A percentile compares a stretch with the other conserved stretches of the same genome.
Evolutionary conservation across 192 early-diverging fungal species (phyloP).

Genomic region (Phlyctochytrium planicorne): DNA sequence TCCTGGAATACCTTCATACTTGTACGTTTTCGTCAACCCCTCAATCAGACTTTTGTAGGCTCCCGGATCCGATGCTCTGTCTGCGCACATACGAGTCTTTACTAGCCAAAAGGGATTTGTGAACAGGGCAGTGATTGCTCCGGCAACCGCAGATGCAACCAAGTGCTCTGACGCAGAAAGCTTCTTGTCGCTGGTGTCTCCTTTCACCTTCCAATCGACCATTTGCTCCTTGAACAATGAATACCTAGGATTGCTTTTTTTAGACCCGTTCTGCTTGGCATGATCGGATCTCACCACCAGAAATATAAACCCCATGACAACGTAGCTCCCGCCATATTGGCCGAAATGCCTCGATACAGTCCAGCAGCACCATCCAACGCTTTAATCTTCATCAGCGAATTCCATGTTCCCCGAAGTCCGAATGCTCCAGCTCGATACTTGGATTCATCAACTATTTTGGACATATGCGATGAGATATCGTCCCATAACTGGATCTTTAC

Average conservation of each 20-base stretch:
- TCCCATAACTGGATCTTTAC: not conserved
- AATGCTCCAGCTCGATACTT: conserved; percentile 12
- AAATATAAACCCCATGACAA: conserved; percentile 98
- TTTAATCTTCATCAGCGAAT: conserved; percentile 15
- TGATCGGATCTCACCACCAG: conserved; percentile 65
- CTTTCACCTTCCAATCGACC: conserved; percentile 29
- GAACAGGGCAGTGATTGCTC: conserved; percentile 76
- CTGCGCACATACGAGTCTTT: conserved; percentile 81
- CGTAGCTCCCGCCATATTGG: conserved; percentile 89
- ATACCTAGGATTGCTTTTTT: too few relatives aligned
- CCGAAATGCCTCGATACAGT: conserved; percentile 86
- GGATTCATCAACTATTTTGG: conserved; percentile 26
- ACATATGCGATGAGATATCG: not conserved
- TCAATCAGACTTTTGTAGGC: conserved; percentile 44
- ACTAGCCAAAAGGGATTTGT: conserved; percentile 98
- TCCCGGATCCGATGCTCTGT: conserved; percentile 38
- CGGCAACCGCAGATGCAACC: conserved; percentile 73
- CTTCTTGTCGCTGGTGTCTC: conserved; percentile 27
- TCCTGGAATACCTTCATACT: conserved; percentile 77
- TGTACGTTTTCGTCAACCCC: conserved; percentile 73
- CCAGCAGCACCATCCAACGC: conserved; percentile 56
- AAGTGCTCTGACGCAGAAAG: conserved; percentile 79
- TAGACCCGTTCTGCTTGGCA: not conserved
- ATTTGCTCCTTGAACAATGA: conserved; percentile 65
- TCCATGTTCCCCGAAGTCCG: conserved; percentile 56